Evolutionary conservation across 345 rosid species (phyloP), one percentile per base, ranked within the genome.

Genomic region (Streptanthus diversifolius): DNA sequence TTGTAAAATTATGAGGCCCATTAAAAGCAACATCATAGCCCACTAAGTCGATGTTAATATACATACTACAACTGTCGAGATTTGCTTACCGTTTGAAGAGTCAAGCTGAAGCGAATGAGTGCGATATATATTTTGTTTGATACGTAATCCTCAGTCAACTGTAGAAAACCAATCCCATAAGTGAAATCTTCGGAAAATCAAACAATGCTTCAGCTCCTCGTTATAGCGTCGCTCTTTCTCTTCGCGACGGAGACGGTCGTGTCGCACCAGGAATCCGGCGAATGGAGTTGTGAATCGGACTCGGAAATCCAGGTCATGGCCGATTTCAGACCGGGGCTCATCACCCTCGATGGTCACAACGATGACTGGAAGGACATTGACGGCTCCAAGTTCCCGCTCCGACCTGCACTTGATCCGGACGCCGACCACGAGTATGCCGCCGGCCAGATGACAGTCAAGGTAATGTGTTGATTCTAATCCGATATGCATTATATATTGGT

Each of bases 381-480:
- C 1, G 93, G 88, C 69, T 86, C 81, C 22, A 92, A 91, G 73
- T 88, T 86, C 79, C 72, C 98, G 19, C 96, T 95, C 35, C 87
- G 80, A 4, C 98, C 95, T 24, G 97, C 99, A 15, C 92, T 91
- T 41, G 98, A 95, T 79, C 99, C 98, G 0, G 85, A 91, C 33
- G 88, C 68, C 3, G 99, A 91, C 66, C 87, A 88, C 57, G 92
- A 85, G 68, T 95, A 90, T 25, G 72, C 57, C 66, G 88, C 79
- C 35, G 96, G 98, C 25, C 76, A 86, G 79, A 83, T 95, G 96
- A 90, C 83, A 18, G 89, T 95, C 75, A 95, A 95, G 96, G 99
- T 88, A 77, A 63, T 45, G 59, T 55, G 51, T 25, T 15, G 60
- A 17, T 57, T 67, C 37, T 21, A 48, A 63, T 61, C 15, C 22